These are phyloP conservation scores for Phytopythium mirpurense DNA, from an alignment of 352 stramenopile genomes.

Conservation along the genomic window DNA sequence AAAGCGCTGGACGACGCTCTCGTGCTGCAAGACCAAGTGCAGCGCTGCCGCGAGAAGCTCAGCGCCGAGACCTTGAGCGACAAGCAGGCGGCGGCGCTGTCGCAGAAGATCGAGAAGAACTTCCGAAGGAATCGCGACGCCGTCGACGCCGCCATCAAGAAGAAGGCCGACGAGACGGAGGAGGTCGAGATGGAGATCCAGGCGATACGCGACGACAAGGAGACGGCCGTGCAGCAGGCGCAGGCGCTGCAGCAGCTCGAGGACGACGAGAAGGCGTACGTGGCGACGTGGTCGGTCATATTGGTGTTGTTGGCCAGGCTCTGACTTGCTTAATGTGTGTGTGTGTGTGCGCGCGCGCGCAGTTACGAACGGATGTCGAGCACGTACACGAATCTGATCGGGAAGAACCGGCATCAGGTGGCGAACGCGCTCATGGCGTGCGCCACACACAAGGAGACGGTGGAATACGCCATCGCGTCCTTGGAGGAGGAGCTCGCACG, in stretches of 20 bases:
- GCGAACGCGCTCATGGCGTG: slow-evolving; percentile 58
- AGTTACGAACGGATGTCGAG: slow-evolving; percentile 49
- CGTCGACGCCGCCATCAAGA: slow-evolving; percentile 28
- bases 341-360: not conserved
- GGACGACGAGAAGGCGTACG: slow-evolving; percentile 53
- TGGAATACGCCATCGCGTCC: slow-evolving; percentile 54
- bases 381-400: slow-evolving; percentile 38
- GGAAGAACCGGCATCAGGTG: slow-evolving; percentile 59
- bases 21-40: slow-evolving; percentile 45
- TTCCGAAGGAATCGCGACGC: slow-evolving; percentile 50
- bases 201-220: slow-evolving; percentile 55
- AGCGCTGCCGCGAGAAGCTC: slow-evolving; percentile 43
- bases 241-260: slow-evolving; percentile 35
- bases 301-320: not conserved
- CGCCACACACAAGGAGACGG: slow-evolving; percentile 58
- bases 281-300: not conserved
- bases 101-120: slow-evolving; percentile 53
- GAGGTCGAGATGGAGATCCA: slow-evolving; percentile 71
- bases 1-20: slow-evolving; percentile 53
- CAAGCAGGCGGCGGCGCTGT: slow-evolving; percentile 31
- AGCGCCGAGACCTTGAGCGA: slow-evolving; percentile 52
- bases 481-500: slow-evolving; percentile 47
- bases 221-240: slow-evolving; percentile 36
- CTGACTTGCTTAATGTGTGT: slow-evolving; percentile 13
- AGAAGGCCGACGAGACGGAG: slow-evolving; percentile 48